Base-by-base conservation (phyloP, 176 grass and related monocot genomes). In the Typha latifolia region DNA sequence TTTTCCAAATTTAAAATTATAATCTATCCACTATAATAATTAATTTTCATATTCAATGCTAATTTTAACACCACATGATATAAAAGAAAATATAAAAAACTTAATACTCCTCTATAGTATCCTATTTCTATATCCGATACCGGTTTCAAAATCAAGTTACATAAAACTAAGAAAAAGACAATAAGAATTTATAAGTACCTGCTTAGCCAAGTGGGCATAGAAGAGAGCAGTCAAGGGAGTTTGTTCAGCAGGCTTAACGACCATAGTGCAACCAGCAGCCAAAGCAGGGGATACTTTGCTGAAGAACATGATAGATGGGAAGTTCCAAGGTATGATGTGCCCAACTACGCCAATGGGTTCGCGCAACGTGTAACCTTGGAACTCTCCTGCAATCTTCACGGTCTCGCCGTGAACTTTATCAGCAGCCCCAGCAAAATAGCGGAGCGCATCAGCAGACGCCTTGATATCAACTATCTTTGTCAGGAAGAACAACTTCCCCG, bases 291-390 rank as follows among this genome's bases (percentile, higher is more conserved):
- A 24, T n/a, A 82, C 84, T 71, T 86, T 86, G 50, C 21, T 13
- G 62, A 86, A 82, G 63, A 86, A 86, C 66, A 86, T 82, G 72
- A 69, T 20, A 55, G 68, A 59, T 0, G 84, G 79, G 67, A 71
- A 82, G 48, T 82, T 86, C 84, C 79, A 86, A n/a, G 84, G 84
- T 49, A 79, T 32, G 71, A 86, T 86, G 63, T 79, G 84, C 22
- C 75, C 84, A 5, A 81, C 71, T 2, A 86, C 84, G 34, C 84
- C 79, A 24, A 86, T 48, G 52, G 84, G 84, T 62, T 86, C 79
- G 49, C 63, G 62, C 12, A 86, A 77, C 19, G 84, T 86, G 84
- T 86, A 62, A 0, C 62, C 84, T 4, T 86, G 79, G 47, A 74
- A 18, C 49, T 73, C 59, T 20, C 69, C 19, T 20, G 69, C 70